Conservation (phyloP, 2,329 filamentous ascomycete genomes). For the Alternaria metachromatica region DNA sequence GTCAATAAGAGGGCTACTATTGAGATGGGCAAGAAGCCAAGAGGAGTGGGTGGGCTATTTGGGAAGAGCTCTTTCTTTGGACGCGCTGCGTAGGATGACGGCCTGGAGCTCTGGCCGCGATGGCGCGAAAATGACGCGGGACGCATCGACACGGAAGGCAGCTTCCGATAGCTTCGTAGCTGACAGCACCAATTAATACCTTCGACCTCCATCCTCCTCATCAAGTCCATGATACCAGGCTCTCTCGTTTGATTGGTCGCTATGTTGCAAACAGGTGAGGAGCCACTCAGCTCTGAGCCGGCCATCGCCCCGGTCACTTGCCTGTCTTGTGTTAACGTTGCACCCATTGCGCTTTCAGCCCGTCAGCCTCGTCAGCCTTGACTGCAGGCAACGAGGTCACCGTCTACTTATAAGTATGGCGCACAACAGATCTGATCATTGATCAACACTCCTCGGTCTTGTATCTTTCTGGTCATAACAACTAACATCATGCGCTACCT, state of each 20-base stretch:
- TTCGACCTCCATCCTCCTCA: not conserved
- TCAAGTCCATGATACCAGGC: not conserved
- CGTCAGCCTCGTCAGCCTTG: slow-evolving; percentile 13
- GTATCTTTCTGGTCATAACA: not conserved
- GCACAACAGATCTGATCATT: not conserved
- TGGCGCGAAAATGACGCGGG: not conserved
- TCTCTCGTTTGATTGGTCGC: not conserved
- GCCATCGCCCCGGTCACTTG: not conserved
- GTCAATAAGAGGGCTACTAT: not conserved
- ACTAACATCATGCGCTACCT: slow-evolving; percentile 9
- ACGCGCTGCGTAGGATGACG: not conserved
- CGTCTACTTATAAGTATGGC: slow-evolving; percentile 4
- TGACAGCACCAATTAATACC: not conserved
- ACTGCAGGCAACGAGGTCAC: slow-evolving; percentile 2
- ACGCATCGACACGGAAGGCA: not conserved
- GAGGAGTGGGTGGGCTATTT: slow-evolving; percentile 15
- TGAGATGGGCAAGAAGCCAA: slow-evolving; percentile 13
- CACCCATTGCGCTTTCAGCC: not conserved
- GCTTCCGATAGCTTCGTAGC: not conserved
- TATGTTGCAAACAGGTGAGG: not conserved
- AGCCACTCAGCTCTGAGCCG: not conserved
- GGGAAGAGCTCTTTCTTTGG: slow-evolving; percentile 17
- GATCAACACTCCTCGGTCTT: not conserved
- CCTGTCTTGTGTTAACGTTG: slow-evolving; percentile 6
- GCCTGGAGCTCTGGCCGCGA: not conserved